These are phyloP conservation scores for Blastobotrys indianensis DNA, from an alignment of 1,139 yeast species.

Conservation along the genomic window DNA sequence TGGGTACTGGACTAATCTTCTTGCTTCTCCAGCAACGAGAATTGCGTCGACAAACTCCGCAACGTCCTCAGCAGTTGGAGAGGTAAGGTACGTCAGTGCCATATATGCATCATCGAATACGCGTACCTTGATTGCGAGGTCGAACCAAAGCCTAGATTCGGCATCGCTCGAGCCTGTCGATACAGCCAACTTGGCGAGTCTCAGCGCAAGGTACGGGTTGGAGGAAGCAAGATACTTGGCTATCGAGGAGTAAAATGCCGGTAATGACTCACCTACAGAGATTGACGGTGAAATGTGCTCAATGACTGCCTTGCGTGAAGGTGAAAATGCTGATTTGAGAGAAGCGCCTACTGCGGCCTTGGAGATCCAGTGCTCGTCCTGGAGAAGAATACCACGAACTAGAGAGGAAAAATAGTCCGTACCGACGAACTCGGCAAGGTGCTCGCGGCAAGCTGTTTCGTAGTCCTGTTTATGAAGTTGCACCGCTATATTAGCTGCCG, in stretches of 20 bases:
- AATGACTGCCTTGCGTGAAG: neutral
- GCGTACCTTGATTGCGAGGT: constrained; percentile 21
- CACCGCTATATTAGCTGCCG: constrained; percentile 13
- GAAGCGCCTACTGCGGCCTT: constrained; percentile 5
- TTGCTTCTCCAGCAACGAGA: constrained; percentile 22
- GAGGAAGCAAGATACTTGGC: constrained; percentile 8
- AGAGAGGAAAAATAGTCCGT: constrained; percentile 21
- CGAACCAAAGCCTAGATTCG: constrained; percentile 16
- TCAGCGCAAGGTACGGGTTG: constrained; percentile 14
- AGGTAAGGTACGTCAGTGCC: constrained; percentile 20
- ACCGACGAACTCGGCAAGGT: constrained; percentile 17
- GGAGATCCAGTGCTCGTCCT: constrained; percentile 9
- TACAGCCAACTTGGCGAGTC: constrained; percentile 18
- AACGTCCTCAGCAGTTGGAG: constrained; percentile 11
- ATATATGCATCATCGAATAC: constrained; percentile 30
- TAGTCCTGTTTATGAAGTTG: constrained; percentile 7
- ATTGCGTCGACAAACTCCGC: constrained; percentile 21
- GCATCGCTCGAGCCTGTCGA: neutral
- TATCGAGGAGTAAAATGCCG: constrained; percentile 1
- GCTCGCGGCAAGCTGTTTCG: constrained; percentile 5
- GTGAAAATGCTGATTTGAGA: neutral
- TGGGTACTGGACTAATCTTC: constrained; percentile 27
- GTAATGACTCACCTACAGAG: neutral
- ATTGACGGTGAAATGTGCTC: neutral
- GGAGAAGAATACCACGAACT: constrained; percentile 21